Evolutionary conservation across 2,329 filamentous ascomycete species (phyloP).

Genomic region (Taxawa tesnikishii): DNA sequence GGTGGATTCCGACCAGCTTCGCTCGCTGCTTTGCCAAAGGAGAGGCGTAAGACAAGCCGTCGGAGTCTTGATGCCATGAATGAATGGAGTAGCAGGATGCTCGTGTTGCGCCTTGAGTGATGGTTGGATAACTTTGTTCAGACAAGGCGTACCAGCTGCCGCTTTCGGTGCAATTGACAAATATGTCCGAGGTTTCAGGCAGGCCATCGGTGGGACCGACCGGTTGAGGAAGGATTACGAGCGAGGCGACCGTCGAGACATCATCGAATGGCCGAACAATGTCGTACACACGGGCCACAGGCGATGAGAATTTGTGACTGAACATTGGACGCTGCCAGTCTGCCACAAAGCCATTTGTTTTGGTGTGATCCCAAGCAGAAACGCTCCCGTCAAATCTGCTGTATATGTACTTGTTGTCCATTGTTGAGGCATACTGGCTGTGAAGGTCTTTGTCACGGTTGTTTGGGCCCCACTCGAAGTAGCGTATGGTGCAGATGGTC

Average conservation of each 20-base stretch:
- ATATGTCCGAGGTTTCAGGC: conserved; percentile 36
- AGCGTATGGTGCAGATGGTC: conserved; percentile 77
- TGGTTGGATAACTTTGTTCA: conserved; percentile 71
- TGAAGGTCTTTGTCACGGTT: conserved; percentile 80
- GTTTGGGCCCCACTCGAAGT: conserved; percentile 91
- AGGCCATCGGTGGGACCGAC: conserved; percentile 39
- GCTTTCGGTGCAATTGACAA: conserved; percentile 74
- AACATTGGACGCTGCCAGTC: conserved; percentile 10
- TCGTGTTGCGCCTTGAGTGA: conserved; percentile 54
- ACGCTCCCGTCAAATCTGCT: conserved; percentile 75
- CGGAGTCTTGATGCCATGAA: conserved; percentile 9
- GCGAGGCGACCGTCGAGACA: conserved; percentile 53
- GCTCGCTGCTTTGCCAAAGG: conserved; percentile 13
- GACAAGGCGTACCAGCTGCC: conserved; percentile 94
- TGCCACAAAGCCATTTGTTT: conserved; percentile 20
- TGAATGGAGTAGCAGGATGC: conserved; percentile 43
- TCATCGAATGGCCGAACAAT: conserved; percentile 62
- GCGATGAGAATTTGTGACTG: conserved; percentile 35
- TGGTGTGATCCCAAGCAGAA: conserved; percentile 62
- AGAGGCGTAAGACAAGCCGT: conserved; percentile 39
- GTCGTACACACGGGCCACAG: conserved; percentile 82
- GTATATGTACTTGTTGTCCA: conserved; percentile 83
- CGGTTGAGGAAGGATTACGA: conserved; percentile 81
- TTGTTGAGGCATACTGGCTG: conserved; percentile 64
- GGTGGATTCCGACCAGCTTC: conserved; percentile 27